A percentile compares a stretch with the other conserved stretches of the same genome.
Evolutionary conservation across 1,284 basidiomycete species (phyloP).

Genomic region (Ceraceosorus bombacis): DNA sequence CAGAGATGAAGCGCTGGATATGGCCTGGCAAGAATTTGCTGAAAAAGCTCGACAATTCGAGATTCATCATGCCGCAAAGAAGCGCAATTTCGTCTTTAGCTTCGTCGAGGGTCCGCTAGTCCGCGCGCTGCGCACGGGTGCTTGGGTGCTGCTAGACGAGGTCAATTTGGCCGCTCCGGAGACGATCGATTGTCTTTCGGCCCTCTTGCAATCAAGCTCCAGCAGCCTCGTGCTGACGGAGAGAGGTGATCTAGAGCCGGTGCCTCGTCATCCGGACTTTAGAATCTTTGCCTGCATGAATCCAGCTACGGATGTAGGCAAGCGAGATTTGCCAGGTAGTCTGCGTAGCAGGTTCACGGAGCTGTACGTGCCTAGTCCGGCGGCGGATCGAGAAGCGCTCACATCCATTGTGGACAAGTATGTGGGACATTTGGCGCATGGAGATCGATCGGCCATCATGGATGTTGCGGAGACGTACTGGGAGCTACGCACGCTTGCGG

Average conservation of each 20-base stretch:
- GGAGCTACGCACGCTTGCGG: constrained; percentile 71
- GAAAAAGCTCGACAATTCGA: constrained; percentile 72
- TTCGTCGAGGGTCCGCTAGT: constrained; percentile 95
- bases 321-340: constrained; percentile 86
- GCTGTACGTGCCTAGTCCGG: constrained; percentile 86
- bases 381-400: constrained; percentile 82
- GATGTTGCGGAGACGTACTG: constrained; percentile 87
- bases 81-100: constrained; percentile 57
- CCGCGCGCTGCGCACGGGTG: constrained; percentile 77
- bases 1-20: constrained; percentile 16
- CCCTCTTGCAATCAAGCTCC: constrained; percentile 72
- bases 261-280: constrained; percentile 88
- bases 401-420: constrained; percentile 82
- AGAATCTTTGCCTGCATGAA: constrained; percentile 99
- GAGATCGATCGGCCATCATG: constrained; percentile 79
- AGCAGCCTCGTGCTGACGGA: constrained; percentile 89
- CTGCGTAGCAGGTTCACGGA: constrained; percentile 91
- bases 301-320: constrained; percentile 96
- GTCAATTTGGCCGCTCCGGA: constrained; percentile 91
- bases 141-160: constrained; percentile 95
- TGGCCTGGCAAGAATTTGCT: constrained; percentile 56
- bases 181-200: constrained; percentile 85
- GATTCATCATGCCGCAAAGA: constrained; percentile 32
- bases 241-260: constrained; percentile 80
- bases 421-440: constrained; percentile 72